These are phyloP conservation scores for Magnolia kwangsiensis DNA, from an alignment of 164 flowering plant genomes.

Conservation along the genomic window DNA sequence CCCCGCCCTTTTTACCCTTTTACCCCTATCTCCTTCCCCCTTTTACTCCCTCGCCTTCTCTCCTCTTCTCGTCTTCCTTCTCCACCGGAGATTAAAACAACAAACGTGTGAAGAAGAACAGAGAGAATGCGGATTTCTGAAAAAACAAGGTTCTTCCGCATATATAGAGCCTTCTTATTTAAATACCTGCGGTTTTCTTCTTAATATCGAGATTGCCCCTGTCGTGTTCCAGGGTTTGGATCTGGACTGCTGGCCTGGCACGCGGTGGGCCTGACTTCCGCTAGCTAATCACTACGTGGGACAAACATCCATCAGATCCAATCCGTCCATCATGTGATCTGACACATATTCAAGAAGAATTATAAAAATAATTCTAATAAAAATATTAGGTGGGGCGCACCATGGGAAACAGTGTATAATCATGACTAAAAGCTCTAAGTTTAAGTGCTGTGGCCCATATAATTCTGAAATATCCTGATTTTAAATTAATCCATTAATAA, in stretches of 20 bases:
- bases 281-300: too few species aligned
- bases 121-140: neutral
- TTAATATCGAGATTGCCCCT: constrained; percentile 1
- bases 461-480: too few species aligned
- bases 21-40: neutral
- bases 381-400: too few species aligned
- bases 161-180: neutral
- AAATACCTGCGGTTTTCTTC: neutral
- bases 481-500: too few species aligned
- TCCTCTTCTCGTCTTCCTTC: neutral
- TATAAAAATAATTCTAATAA: too few species aligned
- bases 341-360: too few species aligned
- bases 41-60: neutral
- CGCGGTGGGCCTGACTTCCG: neutral
- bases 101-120: neutral
- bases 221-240: neutral
- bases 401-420: too few species aligned
- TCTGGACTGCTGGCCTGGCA: neutral
- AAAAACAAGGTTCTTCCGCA: neutral
- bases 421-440: too few species aligned
- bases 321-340: too few species aligned
- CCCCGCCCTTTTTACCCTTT: neutral
- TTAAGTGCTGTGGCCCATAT: too few species aligned
- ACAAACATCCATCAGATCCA: too few species aligned
- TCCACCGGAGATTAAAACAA: neutral